phyloP scores from a whole-genome alignment of 352 stramenopile species.

The Phytophthora podocarpi region DNA sequence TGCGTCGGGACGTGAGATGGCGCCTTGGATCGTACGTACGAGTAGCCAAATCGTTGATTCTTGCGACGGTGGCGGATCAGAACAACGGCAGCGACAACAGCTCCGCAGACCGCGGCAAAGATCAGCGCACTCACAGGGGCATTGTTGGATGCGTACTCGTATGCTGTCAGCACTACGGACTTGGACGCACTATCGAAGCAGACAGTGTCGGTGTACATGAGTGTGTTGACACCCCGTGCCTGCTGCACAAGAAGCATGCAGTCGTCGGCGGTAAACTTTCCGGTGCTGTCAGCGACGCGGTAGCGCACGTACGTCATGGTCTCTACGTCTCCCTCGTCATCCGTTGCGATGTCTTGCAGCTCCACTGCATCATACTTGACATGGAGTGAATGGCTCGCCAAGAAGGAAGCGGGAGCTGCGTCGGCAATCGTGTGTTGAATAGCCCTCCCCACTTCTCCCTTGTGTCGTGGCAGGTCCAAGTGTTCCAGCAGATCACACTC shows the following conservation, averaged over 20 bases:
- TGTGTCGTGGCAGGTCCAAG: constrained; percentile 52
- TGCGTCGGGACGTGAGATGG: constrained; percentile 44
- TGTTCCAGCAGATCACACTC: constrained; percentile 68
- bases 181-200: constrained; percentile 47
- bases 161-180: constrained; percentile 34
- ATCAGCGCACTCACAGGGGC: constrained; percentile 43
- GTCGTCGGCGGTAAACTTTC: constrained; percentile 36
- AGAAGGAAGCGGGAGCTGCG: constrained; percentile 36
- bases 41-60: constrained; percentile 61
- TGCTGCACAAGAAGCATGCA: constrained; percentile 62
- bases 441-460: constrained; percentile 45
- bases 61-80: constrained; percentile 52
- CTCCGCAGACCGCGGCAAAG: constrained; percentile 40
- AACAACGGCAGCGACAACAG: constrained; percentile 38
- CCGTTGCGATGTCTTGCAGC: constrained; percentile 44
- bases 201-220: constrained; percentile 59
- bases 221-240: constrained; percentile 43
- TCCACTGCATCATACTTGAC: constrained; percentile 61
- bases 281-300: constrained; percentile 34
- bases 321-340: constrained; percentile 19
- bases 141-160: constrained; percentile 44
- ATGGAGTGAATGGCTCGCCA: constrained; percentile 45
- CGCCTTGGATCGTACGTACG: constrained; percentile 57
- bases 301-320: constrained; percentile 64
- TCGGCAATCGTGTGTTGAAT: constrained; percentile 55